Evolutionary conservation across 352 stramenopile genomes (phyloP), one percentile per base, ranked within the genome.

Genomic region (Globisporangium nunn): DNA sequence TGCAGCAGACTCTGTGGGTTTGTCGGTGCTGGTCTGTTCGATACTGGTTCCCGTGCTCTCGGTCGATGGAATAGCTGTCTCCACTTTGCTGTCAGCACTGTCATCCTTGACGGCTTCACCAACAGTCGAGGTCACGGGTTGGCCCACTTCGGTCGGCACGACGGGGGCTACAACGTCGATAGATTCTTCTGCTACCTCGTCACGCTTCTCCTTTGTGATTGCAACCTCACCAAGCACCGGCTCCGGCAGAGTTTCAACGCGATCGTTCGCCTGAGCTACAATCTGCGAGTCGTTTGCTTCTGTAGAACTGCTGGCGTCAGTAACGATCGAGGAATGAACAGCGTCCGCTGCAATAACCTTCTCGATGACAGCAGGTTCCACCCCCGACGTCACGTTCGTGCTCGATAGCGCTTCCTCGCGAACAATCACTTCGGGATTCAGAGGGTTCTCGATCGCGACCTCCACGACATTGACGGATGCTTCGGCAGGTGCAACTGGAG

Each of bases 341-440:
- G n/a, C 44, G 17, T 10, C n/a, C 17, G n/a, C 18, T n/a, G n/a
- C n/a, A n/a, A 8, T 3, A n/a, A 29, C 43, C 31, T 51, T 14
- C 33, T 44, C 45, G 11, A 18, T 18, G 8, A 11, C 39, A 28
- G 29, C 44, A 14, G 53, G 31, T n/a, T 40, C 37, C 28, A 49
- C 7, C 14, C 1, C 18, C 12, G 44, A 15, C 8, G 48, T 52
- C 23, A 5, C 15, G 11, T 57, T 62, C 28, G 40, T 37, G 35
- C n/a, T 41, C n/a, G 29, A 14, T 31, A 29, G 8, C n/a, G 40
- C 3, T 2, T 56, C 41, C 6, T 45, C 43, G 12, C 31, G 49
- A 15, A 52, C 18, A 12, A 62, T 52, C 56, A 62, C 17, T 7
- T 48, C 56, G 10, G 50, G 56, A 28, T 62, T 56, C 50, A 62